Percentiles rank a stretch among this genome's conserved stretches.
These are phyloP conservation scores for Penicillium aurantiogriseum DNA, from an alignment of 2,329 filamentous ascomycete species.

Conservation along the genomic window DNA sequence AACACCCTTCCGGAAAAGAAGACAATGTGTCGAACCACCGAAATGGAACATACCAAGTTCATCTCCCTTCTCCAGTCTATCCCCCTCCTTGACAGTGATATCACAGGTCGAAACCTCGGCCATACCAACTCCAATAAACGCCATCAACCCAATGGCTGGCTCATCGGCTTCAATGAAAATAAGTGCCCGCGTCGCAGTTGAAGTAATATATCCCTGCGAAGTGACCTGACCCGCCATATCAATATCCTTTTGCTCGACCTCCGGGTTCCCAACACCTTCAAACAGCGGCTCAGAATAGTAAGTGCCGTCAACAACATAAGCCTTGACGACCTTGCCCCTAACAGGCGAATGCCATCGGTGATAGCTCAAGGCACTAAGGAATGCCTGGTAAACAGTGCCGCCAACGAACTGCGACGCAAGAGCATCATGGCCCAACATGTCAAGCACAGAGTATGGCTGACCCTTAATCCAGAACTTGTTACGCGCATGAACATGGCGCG, in stretches of 20 bases:
- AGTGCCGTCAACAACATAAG: slow-evolving; percentile 61
- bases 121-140: slow-evolving; percentile 72
- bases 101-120: slow-evolving; percentile 73
- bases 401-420: slow-evolving; percentile 55
- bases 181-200: slow-evolving; percentile 66
- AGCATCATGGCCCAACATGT: slow-evolving; percentile 62
- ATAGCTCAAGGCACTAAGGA: slow-evolving; percentile 65
- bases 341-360: slow-evolving; percentile 73
- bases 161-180: slow-evolving; percentile 72
- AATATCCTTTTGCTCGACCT: slow-evolving; percentile 28
- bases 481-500: slow-evolving; percentile 52
- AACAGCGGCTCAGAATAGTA: slow-evolving; percentile 65
- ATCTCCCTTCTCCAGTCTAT: slow-evolving; percentile 67
- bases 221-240: slow-evolving; percentile 27
- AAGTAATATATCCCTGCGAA: slow-evolving; percentile 65
- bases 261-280: slow-evolving; percentile 44
- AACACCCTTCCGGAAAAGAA: slow-evolving; percentile 56
- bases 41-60: slow-evolving; percentile 78
- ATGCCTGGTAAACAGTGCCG: slow-evolving; percentile 69
- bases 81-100: slow-evolving; percentile 65
- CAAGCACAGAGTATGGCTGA: slow-evolving; percentile 64
- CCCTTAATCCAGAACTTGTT: slow-evolving; percentile 68
- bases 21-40: slow-evolving; percentile 68
- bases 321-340: slow-evolving; percentile 58
- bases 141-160: slow-evolving; percentile 64